Conservation (phyloP, 2,329 filamentous ascomycete genomes). For the Reticulascus tulasneorum region DNA sequence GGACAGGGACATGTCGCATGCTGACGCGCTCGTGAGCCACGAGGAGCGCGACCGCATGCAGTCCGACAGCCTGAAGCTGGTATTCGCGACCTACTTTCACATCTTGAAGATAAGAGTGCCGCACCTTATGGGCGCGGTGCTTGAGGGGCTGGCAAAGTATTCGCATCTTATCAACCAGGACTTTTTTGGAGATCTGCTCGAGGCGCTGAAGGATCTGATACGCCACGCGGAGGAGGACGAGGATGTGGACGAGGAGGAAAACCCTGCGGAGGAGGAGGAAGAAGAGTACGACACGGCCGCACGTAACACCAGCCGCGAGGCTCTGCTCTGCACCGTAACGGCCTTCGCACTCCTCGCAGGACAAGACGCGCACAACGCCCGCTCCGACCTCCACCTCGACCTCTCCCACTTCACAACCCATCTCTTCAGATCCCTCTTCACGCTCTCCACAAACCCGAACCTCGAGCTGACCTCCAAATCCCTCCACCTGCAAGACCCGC, state of each 20-base stretch:
- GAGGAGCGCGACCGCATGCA: conserved; percentile 94
- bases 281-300: conserved; percentile 44
- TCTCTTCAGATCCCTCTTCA: conserved; percentile 81
- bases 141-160: conserved; percentile 91
- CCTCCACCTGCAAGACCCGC: conserved; percentile 53
- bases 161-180: conserved; percentile 97
- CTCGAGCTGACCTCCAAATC: conserved; percentile 77
- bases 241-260: conserved; percentile 32
- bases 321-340: conserved; percentile 90
- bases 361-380: conserved; percentile 85
- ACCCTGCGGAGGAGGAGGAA: conserved; percentile 35
- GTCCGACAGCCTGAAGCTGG: conserved; percentile 90
- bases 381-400: conserved; percentile 78
- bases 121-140: conserved; percentile 90
- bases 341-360: conserved; percentile 94
- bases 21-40: conserved; percentile 84
- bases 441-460: conserved; percentile 75
- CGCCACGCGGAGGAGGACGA: conserved; percentile 62
- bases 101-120: conserved; percentile 81
- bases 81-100: conserved; percentile 93
- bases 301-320: conserved; percentile 78
- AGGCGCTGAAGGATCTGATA: conserved; percentile 91
- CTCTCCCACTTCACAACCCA: conserved; percentile 93
- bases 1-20: conserved; percentile 89
- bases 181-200: conserved; percentile 94